Percentiles rank a stretch among this genome's conserved stretches.
phyloP scores from a whole-genome alignment of 306 rosid genomes.

The Acmispon strigosus region DNA sequence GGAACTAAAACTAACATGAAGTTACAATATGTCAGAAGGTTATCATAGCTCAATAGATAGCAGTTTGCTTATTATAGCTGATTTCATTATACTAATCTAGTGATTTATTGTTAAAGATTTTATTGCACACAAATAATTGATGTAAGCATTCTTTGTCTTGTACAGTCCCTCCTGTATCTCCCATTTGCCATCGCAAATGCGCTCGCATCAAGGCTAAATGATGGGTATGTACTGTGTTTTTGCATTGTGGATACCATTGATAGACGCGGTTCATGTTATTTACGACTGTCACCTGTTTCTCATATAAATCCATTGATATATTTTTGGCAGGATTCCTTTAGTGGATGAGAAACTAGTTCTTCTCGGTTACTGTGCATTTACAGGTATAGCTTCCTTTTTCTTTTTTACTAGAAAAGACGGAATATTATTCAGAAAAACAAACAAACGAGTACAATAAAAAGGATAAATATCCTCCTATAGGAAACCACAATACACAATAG shows the following conservation, averaged over 20 bases:
- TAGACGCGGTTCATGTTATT: slow-evolving; percentile 1
- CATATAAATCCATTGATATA: slow-evolving; percentile 17
- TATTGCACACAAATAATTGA: too few relatives aligned
- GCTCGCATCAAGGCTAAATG: slow-evolving; percentile 69
- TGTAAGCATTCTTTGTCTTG: slow-evolving; percentile 1
- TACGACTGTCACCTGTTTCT: not conserved
- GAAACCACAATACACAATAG: not conserved
- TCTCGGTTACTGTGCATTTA: slow-evolving; percentile 58
- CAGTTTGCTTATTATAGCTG: too few relatives aligned
- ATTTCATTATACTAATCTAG: too few relatives aligned
- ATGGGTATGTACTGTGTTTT: slow-evolving; percentile 57
- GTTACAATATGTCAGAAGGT: too few relatives aligned
- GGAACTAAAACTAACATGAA: too few relatives aligned
- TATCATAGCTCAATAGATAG: too few relatives aligned
- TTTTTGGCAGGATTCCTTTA: slow-evolving; percentile 59
- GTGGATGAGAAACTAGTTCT: too few relatives aligned
- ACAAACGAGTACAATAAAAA: too few relatives aligned
- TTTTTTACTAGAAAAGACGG: not conserved
- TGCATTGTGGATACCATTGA: not conserved
- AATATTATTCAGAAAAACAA: not conserved
- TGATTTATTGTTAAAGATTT: too few relatives aligned
- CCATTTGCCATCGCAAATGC: slow-evolving; percentile 89
- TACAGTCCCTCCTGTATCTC: slow-evolving; percentile 76
- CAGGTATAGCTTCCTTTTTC: slow-evolving; percentile 39
- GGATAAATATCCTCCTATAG: too few relatives aligned